phyloP scores from a whole-genome alignment of 2,329 filamentous ascomycete species.

The Aspergillus fischeri region DNA sequence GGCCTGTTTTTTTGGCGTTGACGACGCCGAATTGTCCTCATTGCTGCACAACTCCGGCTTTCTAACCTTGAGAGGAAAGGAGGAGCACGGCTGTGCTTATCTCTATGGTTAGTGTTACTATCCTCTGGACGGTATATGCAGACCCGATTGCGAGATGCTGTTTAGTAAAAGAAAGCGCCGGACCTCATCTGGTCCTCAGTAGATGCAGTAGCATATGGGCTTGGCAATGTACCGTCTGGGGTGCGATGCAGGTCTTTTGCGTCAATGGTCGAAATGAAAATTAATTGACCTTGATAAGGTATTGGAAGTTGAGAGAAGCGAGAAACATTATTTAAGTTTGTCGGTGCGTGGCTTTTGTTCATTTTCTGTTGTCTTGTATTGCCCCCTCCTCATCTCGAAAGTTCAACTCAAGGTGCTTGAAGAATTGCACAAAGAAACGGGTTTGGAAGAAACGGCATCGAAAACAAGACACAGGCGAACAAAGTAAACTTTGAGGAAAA shows the following conservation, averaged over 20 bases:
- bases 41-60: background rate
- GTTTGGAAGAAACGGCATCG: background rate
- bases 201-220: slow-evolving; percentile 9
- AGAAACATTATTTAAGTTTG: background rate
- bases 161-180: slow-evolving; percentile 6
- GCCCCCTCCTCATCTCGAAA: background rate
- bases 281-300: slow-evolving; percentile 1
- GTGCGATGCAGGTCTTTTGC: slow-evolving; percentile 8
- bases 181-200: slow-evolving; percentile 11
- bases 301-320: background rate
- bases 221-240: slow-evolving; percentile 12
- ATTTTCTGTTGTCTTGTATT: background rate
- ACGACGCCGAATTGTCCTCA: background rate
- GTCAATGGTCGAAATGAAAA: slow-evolving; percentile 5
- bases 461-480: background rate
- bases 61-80: background rate
- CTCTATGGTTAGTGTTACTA: background rate
- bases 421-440: background rate
- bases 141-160: background rate
- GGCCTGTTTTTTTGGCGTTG: background rate
- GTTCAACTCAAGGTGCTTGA: too few relatives aligned
- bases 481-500: background rate
- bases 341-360: background rate
- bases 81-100: background rate
- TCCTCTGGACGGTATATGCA: background rate